phyloP scores from a whole-genome alignment of 148 eudicot genomes.

The Chenopodium quinoa region DNA sequence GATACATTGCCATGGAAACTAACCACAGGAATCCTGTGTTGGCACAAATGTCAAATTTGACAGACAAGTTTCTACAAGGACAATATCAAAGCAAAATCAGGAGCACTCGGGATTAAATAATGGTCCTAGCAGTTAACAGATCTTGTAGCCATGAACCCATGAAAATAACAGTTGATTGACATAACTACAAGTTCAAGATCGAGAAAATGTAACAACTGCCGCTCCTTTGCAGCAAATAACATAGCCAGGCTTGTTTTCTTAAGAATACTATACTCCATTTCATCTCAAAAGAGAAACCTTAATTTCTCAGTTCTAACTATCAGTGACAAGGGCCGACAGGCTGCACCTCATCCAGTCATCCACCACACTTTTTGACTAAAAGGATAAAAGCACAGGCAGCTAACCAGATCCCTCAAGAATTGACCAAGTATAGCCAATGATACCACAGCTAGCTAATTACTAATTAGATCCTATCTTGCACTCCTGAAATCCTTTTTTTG shows the following conservation, averaged over 20 bases:
- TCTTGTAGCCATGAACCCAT: neutral
- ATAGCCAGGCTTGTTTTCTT: neutral
- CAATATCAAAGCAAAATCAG: neutral
- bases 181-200: neutral
- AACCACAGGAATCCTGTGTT: neutral
- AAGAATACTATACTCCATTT: neutral
- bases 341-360: neutral
- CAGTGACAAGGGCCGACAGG: neutral
- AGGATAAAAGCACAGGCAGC: neutral
- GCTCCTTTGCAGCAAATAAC: neutral
- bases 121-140: neutral
- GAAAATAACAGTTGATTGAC: neutral
- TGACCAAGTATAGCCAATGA: neutral
- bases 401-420: neutral
- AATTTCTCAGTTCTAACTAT: neutral
- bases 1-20: neutral
- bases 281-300: neutral
- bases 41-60: neutral
- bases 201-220: neutral
- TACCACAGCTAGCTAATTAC: neutral
- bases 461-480: neutral
- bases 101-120: neutral
- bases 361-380: neutral
- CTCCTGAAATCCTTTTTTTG: neutral
- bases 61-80: neutral